Evolutionary conservation across 2,329 filamentous ascomycete genomes (phyloP).

Genomic region (Botryotinia convoluta): DNA sequence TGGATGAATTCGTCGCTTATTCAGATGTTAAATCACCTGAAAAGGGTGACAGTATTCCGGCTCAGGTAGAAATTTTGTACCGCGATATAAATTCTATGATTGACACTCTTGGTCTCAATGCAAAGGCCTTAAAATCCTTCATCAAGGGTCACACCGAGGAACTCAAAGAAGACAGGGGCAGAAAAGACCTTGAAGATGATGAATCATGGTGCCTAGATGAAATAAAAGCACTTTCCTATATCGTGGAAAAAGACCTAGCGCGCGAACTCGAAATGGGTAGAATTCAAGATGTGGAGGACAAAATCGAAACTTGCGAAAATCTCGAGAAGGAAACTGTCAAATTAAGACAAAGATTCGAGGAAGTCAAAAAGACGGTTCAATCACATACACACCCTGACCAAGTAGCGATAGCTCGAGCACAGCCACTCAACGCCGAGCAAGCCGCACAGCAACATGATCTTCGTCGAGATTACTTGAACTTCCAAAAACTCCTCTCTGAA

Average conservation of each 20-base stretch:
- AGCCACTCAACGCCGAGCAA: conserved; percentile 83
- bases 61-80: conserved; percentile 66
- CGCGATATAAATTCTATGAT: conserved; percentile 92
- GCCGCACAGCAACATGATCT: conserved; percentile 80
- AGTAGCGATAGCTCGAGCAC: conserved; percentile 59
- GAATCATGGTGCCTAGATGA: conserved; percentile 76
- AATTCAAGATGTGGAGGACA: conserved; percentile 65
- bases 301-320: conserved; percentile 65
- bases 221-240: conserved; percentile 62
- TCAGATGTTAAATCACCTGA: conserved; percentile 51
- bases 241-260: conserved; percentile 64
- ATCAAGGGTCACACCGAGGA: conserved; percentile 64
- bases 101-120: conserved; percentile 85
- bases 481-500: conserved; percentile 72
- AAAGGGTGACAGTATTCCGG: conserved; percentile 52
- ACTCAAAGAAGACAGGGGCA: conserved; percentile 54
- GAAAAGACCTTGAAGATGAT: conserved; percentile 65
- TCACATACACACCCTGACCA: conserved; percentile 66
- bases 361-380: conserved; percentile 73
- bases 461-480: conserved; percentile 68
- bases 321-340: conserved; percentile 68
- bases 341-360: conserved; percentile 72
- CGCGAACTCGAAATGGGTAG: conserved; percentile 63
- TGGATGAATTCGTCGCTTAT: conserved; percentile 68
- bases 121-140: conserved; percentile 56